Conservation (phyloP, 2,329 filamentous ascomycete species). For the Arthrinium phaeospermum region DNA sequence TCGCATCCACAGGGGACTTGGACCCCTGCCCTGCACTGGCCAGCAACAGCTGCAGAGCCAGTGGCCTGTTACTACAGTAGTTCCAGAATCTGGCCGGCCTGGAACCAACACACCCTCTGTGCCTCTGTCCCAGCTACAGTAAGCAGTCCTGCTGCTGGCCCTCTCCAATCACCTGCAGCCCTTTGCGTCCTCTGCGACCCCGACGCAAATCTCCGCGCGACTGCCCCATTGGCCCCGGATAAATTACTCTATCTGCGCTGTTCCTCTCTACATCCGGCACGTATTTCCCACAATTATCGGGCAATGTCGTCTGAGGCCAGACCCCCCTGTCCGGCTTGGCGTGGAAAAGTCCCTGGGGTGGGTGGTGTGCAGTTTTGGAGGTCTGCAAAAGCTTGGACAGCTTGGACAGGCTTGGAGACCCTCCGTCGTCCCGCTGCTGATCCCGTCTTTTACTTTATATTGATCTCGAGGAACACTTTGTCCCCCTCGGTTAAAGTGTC, state of each 20-base stretch:
- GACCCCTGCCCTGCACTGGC: neutral
- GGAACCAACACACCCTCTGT: neutral
- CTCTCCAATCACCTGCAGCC: too few species aligned
- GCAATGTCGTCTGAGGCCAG: slow-evolving; percentile 1
- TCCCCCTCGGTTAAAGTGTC: neutral
- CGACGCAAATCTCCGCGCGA: neutral
- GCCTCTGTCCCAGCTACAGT: neutral
- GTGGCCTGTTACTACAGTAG: neutral
- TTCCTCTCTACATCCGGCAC: neutral
- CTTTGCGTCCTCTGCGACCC: neutral
- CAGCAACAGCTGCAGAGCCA: neutral
- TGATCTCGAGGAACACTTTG: slow-evolving; percentile 9
- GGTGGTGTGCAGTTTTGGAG: neutral
- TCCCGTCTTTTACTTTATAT: slow-evolving; percentile 11
- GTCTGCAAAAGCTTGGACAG: neutral
- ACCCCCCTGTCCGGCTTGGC: neutral
- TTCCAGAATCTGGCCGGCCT: neutral
- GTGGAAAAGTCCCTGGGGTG: neutral
- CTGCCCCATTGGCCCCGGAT: slow-evolving; percentile 9
- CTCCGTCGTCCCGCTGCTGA: neutral
- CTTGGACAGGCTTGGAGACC: neutral
- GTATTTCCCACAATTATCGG: neutral
- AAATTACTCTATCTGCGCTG: neutral
- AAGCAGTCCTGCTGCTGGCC: too few species aligned
- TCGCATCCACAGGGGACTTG: slow-evolving; percentile 13